Evolutionary conservation across 352 stramenopile species (phyloP), one percentile per base, ranked within the genome.

Genomic region (Pythium monospermum): DNA sequence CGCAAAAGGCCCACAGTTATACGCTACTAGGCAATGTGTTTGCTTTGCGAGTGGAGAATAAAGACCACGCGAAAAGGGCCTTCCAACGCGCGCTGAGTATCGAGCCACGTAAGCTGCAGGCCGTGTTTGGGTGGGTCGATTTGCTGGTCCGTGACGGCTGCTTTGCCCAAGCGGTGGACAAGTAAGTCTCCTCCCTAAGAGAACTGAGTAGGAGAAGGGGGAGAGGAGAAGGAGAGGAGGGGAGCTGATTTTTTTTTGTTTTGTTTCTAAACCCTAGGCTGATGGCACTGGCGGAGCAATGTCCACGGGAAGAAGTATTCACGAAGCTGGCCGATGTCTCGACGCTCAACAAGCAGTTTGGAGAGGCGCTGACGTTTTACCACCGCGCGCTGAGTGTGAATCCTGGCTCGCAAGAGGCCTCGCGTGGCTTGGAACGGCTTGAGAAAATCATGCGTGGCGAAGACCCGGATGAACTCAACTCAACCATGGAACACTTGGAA

Each of bases 401-500:
- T 45, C 71, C 76, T 12, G 61, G 54, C 19, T 85, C 68, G 8
- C 61, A 51, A 1, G 71, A 84, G 6, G 76, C 80, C 8, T 16
- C 83, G 8, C 64, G 65, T 3, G 83, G 72, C 0, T 48, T 94
- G 13, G 77, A 91, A 8, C 74, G 78, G 4, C 64, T 94, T 2
- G 83, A 94, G 57, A 87, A 86, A 57, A 60, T 91, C 26, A 85
- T 91, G 76, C 77, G 73, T 8, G 80, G 76, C 4, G 78, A 91
- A 28, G 77, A 91, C 49, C 75, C 76, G 0, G 77, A 94, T 48
- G 76, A 84, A 30, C 46, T 84, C 30, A 84, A 66, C 57, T 73
- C 73, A 35, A 77, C 69, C 12, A 77, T 87, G 61, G 75, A 86
- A 27, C 65, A 79, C 53, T 57, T 86, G 49, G 76, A 78, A 21